Base-by-base conservation (phyloP, 208 protist genomes). In the Porcisia hertigi region DNA sequence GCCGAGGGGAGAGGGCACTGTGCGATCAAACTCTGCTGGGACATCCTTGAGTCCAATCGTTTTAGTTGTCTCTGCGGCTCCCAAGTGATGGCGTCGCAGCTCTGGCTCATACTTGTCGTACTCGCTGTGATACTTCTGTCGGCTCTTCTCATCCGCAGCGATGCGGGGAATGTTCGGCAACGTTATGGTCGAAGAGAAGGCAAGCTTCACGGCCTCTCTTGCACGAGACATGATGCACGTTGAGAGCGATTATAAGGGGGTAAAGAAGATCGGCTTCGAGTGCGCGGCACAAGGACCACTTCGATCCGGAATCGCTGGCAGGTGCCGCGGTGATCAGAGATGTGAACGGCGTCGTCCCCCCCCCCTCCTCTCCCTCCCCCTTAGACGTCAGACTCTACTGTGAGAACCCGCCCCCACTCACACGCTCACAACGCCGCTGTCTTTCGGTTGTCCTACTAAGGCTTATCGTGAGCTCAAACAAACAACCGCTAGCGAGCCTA, bases 91-190 rank as follows among this genome's bases (percentile, higher is more conserved):
- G 71, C 93, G 92, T 54, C 90, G 92, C 16, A 97, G 75, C 85
- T 97, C 94, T n/a, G 83, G 73, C 69, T 97, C 94, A 74, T 93
- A 93, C 69, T 91, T 94, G 1, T 97, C 94, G 67, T 97, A 97
- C 54, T 97, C 93, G 73, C 84, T 88, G 71, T 95, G 81, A 72
- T 95, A 92, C 76, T 92, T 93, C 49, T 84, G 73, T 45, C 88
- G 85, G 62, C 82, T 88, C 73, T 92, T 90, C 55, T 94, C 91
- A 71, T 97, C 93, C 23, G 72, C 8, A 3, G 86, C 87, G 57
- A 93, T 85, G 75, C 90, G 88, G 5, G 93, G 93, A n/a, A 97
- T 92, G 77, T 95, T 95, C 30, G 93, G 93, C 23, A 97, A 87
- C 34, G 80, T 69, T 60, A 97, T 88, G 36, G 71, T 75, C 34